Conservation (phyloP, 345 rosid species). For the Eucalyptus pumila region DNA sequence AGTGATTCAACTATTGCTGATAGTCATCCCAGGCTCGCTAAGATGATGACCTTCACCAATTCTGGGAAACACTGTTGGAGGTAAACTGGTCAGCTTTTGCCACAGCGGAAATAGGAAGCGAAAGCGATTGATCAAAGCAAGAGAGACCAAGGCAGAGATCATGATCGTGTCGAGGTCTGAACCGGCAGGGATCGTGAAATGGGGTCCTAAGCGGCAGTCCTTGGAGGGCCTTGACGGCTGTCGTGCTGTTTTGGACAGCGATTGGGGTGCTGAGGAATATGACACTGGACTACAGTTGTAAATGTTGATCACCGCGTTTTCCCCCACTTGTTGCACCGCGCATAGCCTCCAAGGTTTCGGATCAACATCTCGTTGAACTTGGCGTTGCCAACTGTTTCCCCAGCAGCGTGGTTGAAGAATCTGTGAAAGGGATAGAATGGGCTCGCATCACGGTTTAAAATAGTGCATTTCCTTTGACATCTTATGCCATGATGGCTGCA, state of each 20-base stretch:
- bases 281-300: conserved; percentile 23
- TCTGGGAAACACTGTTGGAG: conserved; percentile 1
- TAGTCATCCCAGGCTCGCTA: background rate
- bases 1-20: conserved; percentile 10
- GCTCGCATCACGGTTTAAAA: background rate
- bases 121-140: conserved; percentile 26
- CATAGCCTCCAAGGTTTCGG: conserved; percentile 13
- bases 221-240: conserved; percentile 24
- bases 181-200: conserved; percentile 26
- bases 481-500: background rate
- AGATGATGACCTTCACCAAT: conserved; percentile 12
- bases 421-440: background rate
- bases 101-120: conserved; percentile 7
- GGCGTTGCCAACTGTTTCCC: conserved; percentile 6
- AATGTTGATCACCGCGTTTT: conserved; percentile 17
- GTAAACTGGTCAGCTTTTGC: conserved; percentile 9
- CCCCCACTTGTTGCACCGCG: conserved; percentile 26
- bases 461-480: background rate
- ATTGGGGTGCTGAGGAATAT: conserved; percentile 23
- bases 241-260: conserved; percentile 16
- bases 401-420: conserved; percentile 29
- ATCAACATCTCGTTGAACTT: background rate
- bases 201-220: conserved; percentile 21
- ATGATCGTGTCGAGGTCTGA: conserved; percentile 14
- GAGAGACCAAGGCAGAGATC: conserved; percentile 13